Percentiles rank a stretch among this genome's conserved stretches.
phyloP scores from a whole-genome alignment of 345 rosid genomes.

The thale cress (Arabidopsis thaliana) region TAIR10.1 NC_003076.8:4058501-4059000 shows the following conservation, averaged over 20 bases:
- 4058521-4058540: constrained; percentile 71
- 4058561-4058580: constrained; percentile 68
- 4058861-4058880: constrained; percentile 59
- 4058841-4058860: constrained; percentile 42
- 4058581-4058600: constrained; percentile 58
- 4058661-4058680: constrained; percentile 80
- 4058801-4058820: constrained; percentile 65
- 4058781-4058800: constrained; percentile 61
- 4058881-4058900: constrained; percentile 82
- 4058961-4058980: constrained; percentile 61
- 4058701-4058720: constrained; percentile 70
- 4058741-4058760: constrained; percentile 77
- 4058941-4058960: constrained; percentile 60
- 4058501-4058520: constrained; percentile 67
- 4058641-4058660: constrained; percentile 73
- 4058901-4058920: constrained; percentile 70
- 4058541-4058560: constrained; percentile 67
- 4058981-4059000: constrained; percentile 61
- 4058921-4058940: constrained; percentile 67
- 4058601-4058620: constrained; percentile 68
- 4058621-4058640: constrained; percentile 63
- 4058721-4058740: constrained; percentile 54
- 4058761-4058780: constrained; percentile 75
- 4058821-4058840: constrained; percentile 70
- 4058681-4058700: constrained; percentile 58